A percentile compares a stretch with the other conserved stretches of the same genome.
These are phyloP conservation scores for Vanrija sp. DNA, from an alignment of 1,284 basidiomycete species.

Conservation along the genomic window DNA sequence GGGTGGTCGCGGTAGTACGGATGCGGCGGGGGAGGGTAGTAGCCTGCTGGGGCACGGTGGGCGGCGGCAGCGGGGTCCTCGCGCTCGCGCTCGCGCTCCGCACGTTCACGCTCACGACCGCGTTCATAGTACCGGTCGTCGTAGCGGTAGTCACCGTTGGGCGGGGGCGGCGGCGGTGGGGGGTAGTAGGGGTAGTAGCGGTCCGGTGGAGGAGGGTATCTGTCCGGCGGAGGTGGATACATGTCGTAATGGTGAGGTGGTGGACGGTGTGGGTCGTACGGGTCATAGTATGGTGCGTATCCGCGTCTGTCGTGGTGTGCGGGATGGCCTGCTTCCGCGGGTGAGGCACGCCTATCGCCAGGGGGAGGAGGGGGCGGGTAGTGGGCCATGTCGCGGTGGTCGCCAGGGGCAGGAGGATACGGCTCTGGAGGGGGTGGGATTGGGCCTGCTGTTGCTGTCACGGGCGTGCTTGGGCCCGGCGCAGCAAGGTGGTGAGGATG, in stretches of 20 bases:
- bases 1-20: neutral
- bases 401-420: slow-evolving; percentile 8
- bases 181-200: slow-evolving; percentile 14
- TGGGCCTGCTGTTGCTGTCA: slow-evolving; percentile 14
- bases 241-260: slow-evolving; percentile 14
- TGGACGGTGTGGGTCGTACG: slow-evolving; percentile 11
- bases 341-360: neutral
- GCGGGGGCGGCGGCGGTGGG: slow-evolving; percentile 2
- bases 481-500: slow-evolving; percentile 12
- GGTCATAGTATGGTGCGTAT: slow-evolving; percentile 13
- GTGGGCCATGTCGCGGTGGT: neutral
- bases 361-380: slow-evolving; percentile 5
- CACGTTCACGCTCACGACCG: too few relatives aligned
- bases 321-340: neutral
- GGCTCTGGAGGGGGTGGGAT: slow-evolving; percentile 12
- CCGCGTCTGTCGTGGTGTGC: slow-evolving; percentile 5
- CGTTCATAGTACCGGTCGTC: slow-evolving; percentile 15
- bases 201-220: slow-evolving; percentile 5
- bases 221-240: slow-evolving; percentile 8
- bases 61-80: neutral
- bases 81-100: slow-evolving; percentile 10
- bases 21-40: neutral
- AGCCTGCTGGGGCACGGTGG: neutral
- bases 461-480: slow-evolving; percentile 12
- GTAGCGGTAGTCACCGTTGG: slow-evolving; percentile 9